These are phyloP conservation scores for Rhodotorula taiwanensis DNA, from an alignment of 768 basidiomycete genomes.

Conservation along the genomic window DNA sequence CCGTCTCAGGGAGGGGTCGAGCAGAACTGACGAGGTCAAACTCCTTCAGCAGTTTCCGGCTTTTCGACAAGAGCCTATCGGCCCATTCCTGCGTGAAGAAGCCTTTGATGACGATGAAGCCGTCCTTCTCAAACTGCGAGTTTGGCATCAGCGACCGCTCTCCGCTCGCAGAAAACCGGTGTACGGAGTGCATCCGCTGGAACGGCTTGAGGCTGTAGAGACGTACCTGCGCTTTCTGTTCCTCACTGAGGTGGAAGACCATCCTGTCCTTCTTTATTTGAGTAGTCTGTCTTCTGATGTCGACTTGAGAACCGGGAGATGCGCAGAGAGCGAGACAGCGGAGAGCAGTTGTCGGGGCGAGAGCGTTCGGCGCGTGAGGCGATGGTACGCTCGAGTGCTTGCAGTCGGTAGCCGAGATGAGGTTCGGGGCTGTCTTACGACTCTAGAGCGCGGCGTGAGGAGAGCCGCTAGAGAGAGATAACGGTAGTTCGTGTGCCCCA, in stretches of 20 bases:
- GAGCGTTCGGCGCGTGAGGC: background rate
- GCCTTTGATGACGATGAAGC: constrained; percentile 53
- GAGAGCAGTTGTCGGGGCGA: background rate
- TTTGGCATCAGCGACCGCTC: too few relatives aligned
- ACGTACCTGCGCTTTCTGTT: constrained; percentile 16
- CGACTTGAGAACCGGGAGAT: too few relatives aligned
- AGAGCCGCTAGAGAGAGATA: too few relatives aligned
- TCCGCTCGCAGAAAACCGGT: too few relatives aligned
- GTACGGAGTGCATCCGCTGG: too few relatives aligned
- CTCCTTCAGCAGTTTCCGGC: constrained; percentile 67
- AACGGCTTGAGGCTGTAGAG: too few relatives aligned
- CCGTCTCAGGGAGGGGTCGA: background rate
- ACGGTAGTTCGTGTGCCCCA: too few relatives aligned
- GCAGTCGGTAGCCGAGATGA: too few relatives aligned
- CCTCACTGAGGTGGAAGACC: constrained; percentile 2
- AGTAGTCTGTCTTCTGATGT: too few relatives aligned
- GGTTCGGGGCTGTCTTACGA: too few relatives aligned
- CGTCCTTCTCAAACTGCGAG: constrained; percentile 35
- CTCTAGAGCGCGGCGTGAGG: too few relatives aligned
- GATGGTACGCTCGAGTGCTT: too few relatives aligned
- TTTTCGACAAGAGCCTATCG: constrained; percentile 58
- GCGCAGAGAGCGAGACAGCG: background rate
- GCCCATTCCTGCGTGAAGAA: constrained; percentile 64
- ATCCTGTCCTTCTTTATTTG: background rate
- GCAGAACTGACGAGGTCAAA: constrained; percentile 64